Evolutionary conservation across 2,329 filamentous ascomycete genomes (phyloP).

Genomic region (Colletotrichum euphorbiae): DNA sequence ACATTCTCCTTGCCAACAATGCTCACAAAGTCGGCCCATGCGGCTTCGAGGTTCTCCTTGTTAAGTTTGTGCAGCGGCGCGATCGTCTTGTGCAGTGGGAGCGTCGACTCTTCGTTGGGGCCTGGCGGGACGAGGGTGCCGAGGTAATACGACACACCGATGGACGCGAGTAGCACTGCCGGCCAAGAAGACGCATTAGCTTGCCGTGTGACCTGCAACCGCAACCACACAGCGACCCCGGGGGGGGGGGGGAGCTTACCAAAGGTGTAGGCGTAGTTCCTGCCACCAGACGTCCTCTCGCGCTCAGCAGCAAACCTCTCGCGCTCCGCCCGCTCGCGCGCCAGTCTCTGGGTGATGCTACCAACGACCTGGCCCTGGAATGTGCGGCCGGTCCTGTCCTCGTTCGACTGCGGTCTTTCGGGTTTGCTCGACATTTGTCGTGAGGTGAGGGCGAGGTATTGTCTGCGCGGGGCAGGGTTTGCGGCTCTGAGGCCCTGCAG

Average conservation of each 20-base stretch:
- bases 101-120: conserved; percentile 66
- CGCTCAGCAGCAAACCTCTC: conserved; percentile 59
- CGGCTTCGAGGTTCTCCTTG: conserved; percentile 73
- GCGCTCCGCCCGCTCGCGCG: conserved; percentile 65
- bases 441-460: conserved; percentile 32
- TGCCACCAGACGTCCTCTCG: conserved; percentile 50
- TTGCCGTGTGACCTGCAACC: background rate
- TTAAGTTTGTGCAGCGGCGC: conserved; percentile 68
- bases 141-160: conserved; percentile 67
- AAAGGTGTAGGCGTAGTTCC: conserved; percentile 66
- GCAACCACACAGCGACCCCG: background rate
- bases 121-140: conserved; percentile 67
- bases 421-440: conserved; percentile 43
- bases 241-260: conserved; percentile 53
- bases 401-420: conserved; percentile 45
- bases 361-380: conserved; percentile 72
- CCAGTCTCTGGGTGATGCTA: conserved; percentile 66
- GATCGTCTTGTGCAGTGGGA: conserved; percentile 64
- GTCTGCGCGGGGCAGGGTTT: conserved; percentile 36
- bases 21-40: conserved; percentile 75
- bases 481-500: conserved; percentile 46
- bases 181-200: conserved; percentile 21
- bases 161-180: conserved; percentile 64
- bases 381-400: conserved; percentile 53
- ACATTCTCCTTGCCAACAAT: conserved; percentile 75